A percentile compares a stretch with the other conserved stretches of the same genome.
Conservation (phyloP, 352 stramenopile genomes). For the Phytophthora macrochlamydospora region DNA sequence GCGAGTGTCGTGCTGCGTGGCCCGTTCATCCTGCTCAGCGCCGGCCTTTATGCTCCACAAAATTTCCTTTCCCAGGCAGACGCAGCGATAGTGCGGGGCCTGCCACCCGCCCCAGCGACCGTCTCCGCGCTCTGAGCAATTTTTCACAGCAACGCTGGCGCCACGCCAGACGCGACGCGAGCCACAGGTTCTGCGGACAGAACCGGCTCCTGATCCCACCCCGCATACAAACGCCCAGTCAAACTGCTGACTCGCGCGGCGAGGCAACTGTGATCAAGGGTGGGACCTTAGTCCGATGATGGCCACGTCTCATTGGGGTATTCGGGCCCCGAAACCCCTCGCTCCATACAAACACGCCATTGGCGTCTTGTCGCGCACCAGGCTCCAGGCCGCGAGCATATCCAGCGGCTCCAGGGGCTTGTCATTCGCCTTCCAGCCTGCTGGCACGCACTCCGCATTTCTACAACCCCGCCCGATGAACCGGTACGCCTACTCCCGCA, state of each 20-base stretch:
- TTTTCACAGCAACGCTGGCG: conserved; percentile 28
- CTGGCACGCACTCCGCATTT: conserved; percentile 7
- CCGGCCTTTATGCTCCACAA: neutral
- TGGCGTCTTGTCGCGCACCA: conserved; percentile 23
- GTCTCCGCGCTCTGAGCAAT: conserved; percentile 14
- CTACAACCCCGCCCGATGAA: conserved; percentile 43
- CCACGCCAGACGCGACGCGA: conserved; percentile 1
- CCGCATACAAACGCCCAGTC: conserved; percentile 24
- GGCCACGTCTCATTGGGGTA: neutral
- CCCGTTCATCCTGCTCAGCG: neutral
- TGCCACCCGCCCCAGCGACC: neutral
- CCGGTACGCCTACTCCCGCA: conserved; percentile 85
- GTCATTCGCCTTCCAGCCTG: conserved; percentile 30
- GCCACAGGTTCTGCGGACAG: conserved; percentile 17
- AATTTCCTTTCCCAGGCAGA: neutral
- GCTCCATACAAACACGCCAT: conserved; percentile 15
- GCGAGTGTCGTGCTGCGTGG: neutral
- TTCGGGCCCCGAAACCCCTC: conserved; percentile 9
- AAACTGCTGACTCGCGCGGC: conserved; percentile 21
- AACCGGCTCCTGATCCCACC: conserved; percentile 16
- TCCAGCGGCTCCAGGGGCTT: neutral
- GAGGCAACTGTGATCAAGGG: conserved; percentile 18
- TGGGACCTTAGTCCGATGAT: conserved; percentile 17
- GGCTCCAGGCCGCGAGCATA: neutral
- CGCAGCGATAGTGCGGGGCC: neutral